Conservation (phyloP, 495 filamentous ascomycete genomes). For the Talaromyces proteolyticus region DNA sequence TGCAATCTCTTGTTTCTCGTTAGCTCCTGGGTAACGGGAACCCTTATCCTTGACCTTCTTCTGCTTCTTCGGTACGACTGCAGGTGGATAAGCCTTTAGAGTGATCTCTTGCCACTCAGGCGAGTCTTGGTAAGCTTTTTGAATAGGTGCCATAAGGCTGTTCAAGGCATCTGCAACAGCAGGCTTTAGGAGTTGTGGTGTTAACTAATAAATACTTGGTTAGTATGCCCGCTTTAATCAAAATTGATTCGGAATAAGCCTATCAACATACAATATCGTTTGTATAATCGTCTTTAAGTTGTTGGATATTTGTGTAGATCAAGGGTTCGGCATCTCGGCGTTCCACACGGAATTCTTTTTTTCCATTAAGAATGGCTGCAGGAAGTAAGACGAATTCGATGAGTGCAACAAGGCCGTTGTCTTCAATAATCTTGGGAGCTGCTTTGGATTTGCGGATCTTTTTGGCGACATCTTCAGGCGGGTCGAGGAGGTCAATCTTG, state of each 20-base stretch:
- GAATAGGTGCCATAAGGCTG: conserved; percentile 68
- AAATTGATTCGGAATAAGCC: not conserved
- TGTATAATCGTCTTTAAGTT: conserved; percentile 72
- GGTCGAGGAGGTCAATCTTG: conserved; percentile 90
- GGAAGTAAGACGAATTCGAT: conserved; percentile 83
- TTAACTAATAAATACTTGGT: conserved; percentile 56
- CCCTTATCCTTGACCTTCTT: conserved; percentile 82
- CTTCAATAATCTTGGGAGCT: conserved; percentile 67
- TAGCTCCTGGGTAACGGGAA: conserved; percentile 54
- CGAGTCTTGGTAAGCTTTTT: conserved; percentile 59
- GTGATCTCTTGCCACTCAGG: conserved; percentile 77
- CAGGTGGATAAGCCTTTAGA: conserved; percentile 76
- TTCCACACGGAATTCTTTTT: conserved; percentile 31
- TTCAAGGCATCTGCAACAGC: conserved; percentile 66
- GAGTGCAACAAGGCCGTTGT: conserved; percentile 79
- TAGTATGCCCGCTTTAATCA: conserved; percentile 9
- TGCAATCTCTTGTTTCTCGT: too few relatives aligned
- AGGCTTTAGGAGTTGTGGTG: conserved; percentile 78
- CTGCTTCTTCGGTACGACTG: conserved; percentile 58
- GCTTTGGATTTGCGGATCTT: conserved; percentile 83
- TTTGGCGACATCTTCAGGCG: conserved; percentile 59
- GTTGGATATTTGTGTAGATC: conserved; percentile 64
- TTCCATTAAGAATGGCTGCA: conserved; percentile 38
- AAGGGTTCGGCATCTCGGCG: conserved; percentile 61
- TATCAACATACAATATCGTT: conserved; percentile 61